Evolutionary conservation across 257 asterid species (phyloP).

Genomic region (Cynanchum wilfordii): DNA sequence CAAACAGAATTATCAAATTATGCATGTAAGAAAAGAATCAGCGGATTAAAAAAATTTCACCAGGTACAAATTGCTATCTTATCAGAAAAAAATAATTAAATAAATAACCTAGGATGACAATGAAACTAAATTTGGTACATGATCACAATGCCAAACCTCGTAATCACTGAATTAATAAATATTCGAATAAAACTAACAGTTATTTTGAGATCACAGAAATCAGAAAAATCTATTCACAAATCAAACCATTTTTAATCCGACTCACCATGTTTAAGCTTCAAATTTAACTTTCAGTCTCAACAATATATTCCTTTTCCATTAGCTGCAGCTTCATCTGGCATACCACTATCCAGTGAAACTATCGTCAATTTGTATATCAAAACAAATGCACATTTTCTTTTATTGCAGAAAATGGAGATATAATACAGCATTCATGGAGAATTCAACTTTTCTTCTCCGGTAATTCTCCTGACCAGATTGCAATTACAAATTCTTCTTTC

Average conservation of each 20-base stretch:
- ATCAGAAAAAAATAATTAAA: not conserved
- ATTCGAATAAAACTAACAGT: not conserved
- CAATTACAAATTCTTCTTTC: not conserved
- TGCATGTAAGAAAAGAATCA: too few relatives aligned
- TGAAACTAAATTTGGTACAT: not conserved
- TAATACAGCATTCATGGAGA: not conserved
- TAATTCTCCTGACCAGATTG: not conserved
- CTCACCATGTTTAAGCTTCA: slow-evolving; percentile 46
- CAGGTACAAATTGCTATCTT: not conserved
- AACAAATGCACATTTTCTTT: not conserved
- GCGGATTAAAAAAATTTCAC: not conserved
- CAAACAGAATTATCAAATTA: too few relatives aligned
- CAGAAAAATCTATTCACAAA: not conserved
- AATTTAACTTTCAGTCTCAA: slow-evolving; percentile 17
- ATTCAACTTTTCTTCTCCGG: not conserved
- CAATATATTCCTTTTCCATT: not conserved
- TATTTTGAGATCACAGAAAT: not conserved
- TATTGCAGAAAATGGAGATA: not conserved
- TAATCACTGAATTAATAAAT: not conserved
- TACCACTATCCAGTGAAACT: not conserved
- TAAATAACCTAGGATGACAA: too few relatives aligned
- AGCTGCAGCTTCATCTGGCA: slow-evolving; percentile 14
- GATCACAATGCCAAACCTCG: not conserved
- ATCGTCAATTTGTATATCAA: not conserved
- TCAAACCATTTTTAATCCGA: not conserved